These are phyloP conservation scores for Botrytis fabae DNA, from an alignment of 2,329 filamentous ascomycete species.

Conservation along the genomic window DNA sequence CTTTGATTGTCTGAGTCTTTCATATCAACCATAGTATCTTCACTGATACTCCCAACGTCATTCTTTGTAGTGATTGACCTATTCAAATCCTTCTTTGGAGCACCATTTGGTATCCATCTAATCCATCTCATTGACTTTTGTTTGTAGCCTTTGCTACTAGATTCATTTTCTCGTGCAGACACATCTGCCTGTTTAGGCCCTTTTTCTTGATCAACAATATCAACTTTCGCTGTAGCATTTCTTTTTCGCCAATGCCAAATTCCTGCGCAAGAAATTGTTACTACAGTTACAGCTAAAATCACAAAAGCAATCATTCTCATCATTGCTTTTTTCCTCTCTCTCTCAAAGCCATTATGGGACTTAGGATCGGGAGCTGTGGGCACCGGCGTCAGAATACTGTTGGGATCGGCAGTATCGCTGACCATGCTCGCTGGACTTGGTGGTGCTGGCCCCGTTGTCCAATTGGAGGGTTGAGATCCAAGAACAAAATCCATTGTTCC, in stretches of 20 bases:
- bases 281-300: background rate
- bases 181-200: background rate
- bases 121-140: background rate
- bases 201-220: slow-evolving; percentile 7
- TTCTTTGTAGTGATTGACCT: background rate
- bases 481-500: slow-evolving; percentile 65
- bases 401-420: slow-evolving; percentile 12
- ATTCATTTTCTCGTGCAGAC: background rate
- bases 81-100: background rate
- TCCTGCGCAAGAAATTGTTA: background rate
- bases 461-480: slow-evolving; percentile 52
- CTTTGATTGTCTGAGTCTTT: background rate
- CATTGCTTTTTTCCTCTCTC: background rate
- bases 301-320: slow-evolving; percentile 1
- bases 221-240: background rate
- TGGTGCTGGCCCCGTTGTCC: slow-evolving; percentile 60
- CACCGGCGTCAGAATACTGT: slow-evolving; percentile 15
- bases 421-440: slow-evolving; percentile 55
- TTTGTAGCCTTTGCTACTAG: background rate
- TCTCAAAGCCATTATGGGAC: background rate
- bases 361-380: background rate
- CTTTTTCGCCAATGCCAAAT: slow-evolving; percentile 14
- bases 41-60: background rate
- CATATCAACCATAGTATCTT: background rate
- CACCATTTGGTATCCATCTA: background rate